These are phyloP conservation scores for Saccharomycopsis javanensis DNA, from an alignment of 805 yeast species.

Conservation along the genomic window DNA sequence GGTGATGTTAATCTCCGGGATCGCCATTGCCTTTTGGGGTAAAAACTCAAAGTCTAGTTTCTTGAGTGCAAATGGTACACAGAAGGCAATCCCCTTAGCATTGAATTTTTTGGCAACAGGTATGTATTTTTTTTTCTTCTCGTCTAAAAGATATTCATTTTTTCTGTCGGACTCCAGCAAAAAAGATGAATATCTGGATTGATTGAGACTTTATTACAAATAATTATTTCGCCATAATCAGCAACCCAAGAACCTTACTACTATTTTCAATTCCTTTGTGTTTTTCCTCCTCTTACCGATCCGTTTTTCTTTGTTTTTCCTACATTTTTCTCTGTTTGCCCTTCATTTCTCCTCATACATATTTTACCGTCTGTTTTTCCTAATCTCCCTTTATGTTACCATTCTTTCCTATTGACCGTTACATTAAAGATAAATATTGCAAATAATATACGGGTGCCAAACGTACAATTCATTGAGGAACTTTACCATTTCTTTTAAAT, in stretches of 20 bases:
- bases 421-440: neutral
- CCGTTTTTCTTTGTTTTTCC: no score
- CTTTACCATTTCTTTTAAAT: neutral
- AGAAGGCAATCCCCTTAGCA: slow-evolving; percentile 70
- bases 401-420: neutral
- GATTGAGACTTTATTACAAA: slow-evolving; percentile 1
- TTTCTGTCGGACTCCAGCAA: no score
- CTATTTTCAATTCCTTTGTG: no score
- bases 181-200: neutral
- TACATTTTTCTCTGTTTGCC: no score
- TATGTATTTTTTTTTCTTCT: slow-evolving; percentile 33
- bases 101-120: slow-evolving; percentile 88
- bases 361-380: no score
- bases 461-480: neutral
- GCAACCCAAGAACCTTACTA: no score
- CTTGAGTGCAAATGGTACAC: slow-evolving; percentile 72
- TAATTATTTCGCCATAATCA: neutral
- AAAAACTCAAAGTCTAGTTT: slow-evolving; percentile 45
- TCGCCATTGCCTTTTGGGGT: slow-evolving; percentile 49
- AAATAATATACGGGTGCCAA: slow-evolving; percentile 39
- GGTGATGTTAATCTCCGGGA: slow-evolving; percentile 42
- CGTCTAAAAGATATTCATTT: neutral
- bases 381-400: no score
- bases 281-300: neutral
- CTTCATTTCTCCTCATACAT: no score